Evolutionary conservation across 495 filamentous ascomycete species (phyloP).

Genomic region (Penicillium paxilli): DNA sequence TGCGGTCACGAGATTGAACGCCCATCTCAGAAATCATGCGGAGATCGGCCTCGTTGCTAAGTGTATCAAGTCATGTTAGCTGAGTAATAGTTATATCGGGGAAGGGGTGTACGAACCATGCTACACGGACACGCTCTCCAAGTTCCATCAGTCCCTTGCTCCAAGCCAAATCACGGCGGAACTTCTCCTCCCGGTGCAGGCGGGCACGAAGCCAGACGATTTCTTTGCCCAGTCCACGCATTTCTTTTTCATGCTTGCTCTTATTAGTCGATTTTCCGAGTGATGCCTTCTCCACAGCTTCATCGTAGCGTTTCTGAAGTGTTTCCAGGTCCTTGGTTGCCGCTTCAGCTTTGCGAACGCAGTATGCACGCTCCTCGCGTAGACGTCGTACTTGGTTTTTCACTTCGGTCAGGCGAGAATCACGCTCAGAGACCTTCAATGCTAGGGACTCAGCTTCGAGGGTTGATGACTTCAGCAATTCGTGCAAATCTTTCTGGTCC

Average conservation of each 20-base stretch:
- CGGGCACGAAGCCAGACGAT: slow-evolving; percentile 85
- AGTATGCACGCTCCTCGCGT: slow-evolving; percentile 57
- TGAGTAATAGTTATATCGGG: not conserved
- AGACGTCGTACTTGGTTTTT: slow-evolving; percentile 56
- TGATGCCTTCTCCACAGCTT: slow-evolving; percentile 47
- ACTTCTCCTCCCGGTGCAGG: slow-evolving; percentile 73
- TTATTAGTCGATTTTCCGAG: slow-evolving; percentile 42
- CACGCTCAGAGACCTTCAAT: slow-evolving; percentile 54
- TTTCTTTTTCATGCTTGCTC: slow-evolving; percentile 72
- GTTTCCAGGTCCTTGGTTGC: slow-evolving; percentile 53
- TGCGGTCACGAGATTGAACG: slow-evolving; percentile 46
- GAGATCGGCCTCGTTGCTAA: slow-evolving; percentile 89
- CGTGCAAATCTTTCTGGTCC: slow-evolving; percentile 66
- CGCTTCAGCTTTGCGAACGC: slow-evolving; percentile 47
- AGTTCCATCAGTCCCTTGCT: slow-evolving; percentile 83
- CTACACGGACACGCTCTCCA: slow-evolving; percentile 64
- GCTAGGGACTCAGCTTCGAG: slow-evolving; percentile 64
- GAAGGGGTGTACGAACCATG: slow-evolving; percentile 69
- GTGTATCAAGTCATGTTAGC: slow-evolving; percentile 16
- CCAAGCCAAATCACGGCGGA: slow-evolving; percentile 76
- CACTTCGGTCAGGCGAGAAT: slow-evolving; percentile 54
- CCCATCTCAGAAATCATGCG: slow-evolving; percentile 80
- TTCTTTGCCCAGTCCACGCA: slow-evolving; percentile 80
- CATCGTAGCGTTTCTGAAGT: slow-evolving; percentile 54
- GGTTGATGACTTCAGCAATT: slow-evolving; percentile 65